A percentile compares a stretch with the other conserved stretches of the same genome.
Evolutionary conservation across 306 rosid genomes (phyloP).

Genomic region (Inga laurina): DNA sequence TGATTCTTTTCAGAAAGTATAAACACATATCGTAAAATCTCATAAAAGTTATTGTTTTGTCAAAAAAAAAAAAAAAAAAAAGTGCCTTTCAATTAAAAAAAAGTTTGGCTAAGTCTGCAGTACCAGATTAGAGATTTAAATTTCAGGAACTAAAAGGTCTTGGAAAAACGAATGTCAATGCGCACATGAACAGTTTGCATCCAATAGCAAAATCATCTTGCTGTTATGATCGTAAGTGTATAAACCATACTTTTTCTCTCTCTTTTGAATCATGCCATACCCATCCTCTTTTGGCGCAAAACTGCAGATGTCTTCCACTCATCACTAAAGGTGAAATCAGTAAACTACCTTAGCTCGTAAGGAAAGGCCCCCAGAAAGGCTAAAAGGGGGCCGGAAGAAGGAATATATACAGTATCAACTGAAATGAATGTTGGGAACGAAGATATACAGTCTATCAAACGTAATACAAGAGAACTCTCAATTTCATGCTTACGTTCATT

Average conservation of each 20-base stretch:
- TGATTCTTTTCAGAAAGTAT: background rate
- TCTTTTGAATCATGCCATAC: background rate
- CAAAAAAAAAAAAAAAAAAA: background rate
- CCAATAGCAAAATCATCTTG: background rate
- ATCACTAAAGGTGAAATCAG: conserved; percentile 18
- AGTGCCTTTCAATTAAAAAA: too few species aligned
- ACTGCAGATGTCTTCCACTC: conserved; percentile 11
- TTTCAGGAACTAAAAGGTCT: background rate
- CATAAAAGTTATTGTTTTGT: background rate
- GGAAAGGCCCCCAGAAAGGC: background rate
- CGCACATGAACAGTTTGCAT: background rate
- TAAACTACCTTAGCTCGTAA: background rate
- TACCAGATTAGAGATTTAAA: background rate
- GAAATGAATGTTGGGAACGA: conserved; percentile 16
- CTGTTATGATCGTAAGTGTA: background rate
- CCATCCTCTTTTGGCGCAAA: conserved; percentile 8
- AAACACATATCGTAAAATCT: background rate
- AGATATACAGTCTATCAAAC: conserved; percentile 20
- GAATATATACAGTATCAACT: conserved; percentile 9
- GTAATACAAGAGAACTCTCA: conserved; percentile 22
- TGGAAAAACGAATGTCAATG: background rate
- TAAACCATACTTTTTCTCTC: background rate
- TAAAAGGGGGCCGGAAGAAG: background rate
- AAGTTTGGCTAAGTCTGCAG: background rate
- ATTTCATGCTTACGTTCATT: conserved; percentile 5